Evolutionary conservation across 805 yeast species (phyloP), one percentile per base, ranked within the genome.

Genomic region (Danielia reshetovae): DNA sequence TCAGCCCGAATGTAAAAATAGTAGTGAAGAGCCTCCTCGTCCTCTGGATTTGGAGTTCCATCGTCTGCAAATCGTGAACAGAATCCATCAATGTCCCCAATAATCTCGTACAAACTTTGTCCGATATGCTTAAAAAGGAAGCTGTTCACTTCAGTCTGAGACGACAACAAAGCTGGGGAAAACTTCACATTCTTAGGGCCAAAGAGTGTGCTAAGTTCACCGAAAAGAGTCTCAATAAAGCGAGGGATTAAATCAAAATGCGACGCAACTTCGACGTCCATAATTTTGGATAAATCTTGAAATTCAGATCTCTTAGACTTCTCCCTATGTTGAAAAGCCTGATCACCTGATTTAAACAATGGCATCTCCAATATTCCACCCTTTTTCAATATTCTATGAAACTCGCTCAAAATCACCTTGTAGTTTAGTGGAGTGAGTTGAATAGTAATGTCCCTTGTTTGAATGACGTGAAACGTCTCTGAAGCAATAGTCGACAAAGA

Each of bases 331-430:
- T 19, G 23, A 13, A 35, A 14, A n/a, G 19, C 15, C 10, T 31
- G 42, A 10, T 24, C 30, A 3, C 46, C 44, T 4, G 46, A 17
- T 2, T 40, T 22, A 4, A 46, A 21, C 33, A 44, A 22, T 4
- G 69, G 68, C 8, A 60, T 27, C 33, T 65, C 70, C 8, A 67
- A 35, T 2, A 43, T 30, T 2, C 72, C 73, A 1, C 62, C 70
- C 5, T 35, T 41, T 35, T 55, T 57, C 32, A 68, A 49, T 15
- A 67, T 53, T 19, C 73, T 46, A 36, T 59, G 38, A 34, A 65
- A 64, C 36, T 68, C 67, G 5, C 39, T 27, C 3, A 66, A 34
- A 6, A 62, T 38, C 1, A 49, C 43, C 21, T 38, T 50, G 35
- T 47, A 50, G 34, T 63, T 65, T 2, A 36, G 19, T 8, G 47